phyloP scores from a whole-genome alignment of 495 filamentous ascomycete species.

The Aspergillus nidulans region DNA sequence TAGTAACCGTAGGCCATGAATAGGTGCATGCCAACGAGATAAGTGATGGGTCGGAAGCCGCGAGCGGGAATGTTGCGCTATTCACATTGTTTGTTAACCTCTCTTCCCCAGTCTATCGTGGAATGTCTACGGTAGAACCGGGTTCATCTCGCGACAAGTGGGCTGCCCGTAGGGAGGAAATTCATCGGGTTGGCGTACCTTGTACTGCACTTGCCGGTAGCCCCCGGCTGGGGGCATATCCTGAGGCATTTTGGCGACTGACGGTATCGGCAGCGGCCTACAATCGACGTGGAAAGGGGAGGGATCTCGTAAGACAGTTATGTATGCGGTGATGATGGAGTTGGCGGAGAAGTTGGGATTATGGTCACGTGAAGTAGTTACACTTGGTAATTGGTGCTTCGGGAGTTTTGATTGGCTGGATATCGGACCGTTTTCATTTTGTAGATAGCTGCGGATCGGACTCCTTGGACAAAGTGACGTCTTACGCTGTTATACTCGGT shows the following conservation, averaged over 20 bases:
- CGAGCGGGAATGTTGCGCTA: slow-evolving; percentile 90
- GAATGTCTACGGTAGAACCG: not conserved
- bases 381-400: slow-evolving; percentile 35
- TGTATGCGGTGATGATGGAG: slow-evolving; percentile 18
- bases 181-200: slow-evolving; percentile 50
- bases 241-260: slow-evolving; percentile 50
- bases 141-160: not conserved
- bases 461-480: too few relatives aligned
- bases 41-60: slow-evolving; percentile 77
- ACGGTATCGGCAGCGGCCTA: slow-evolving; percentile 17
- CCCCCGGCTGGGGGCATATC: slow-evolving; percentile 94
- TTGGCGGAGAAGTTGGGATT: slow-evolving; percentile 31
- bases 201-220: slow-evolving; percentile 94
- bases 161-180: not conserved
- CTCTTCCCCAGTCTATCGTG: not conserved
- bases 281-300: slow-evolving; percentile 23
- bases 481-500: too few relatives aligned
- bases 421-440: too few relatives aligned
- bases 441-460: too few relatives aligned
- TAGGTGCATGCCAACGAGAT: slow-evolving; percentile 66
- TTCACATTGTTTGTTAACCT: slow-evolving; percentile 9
- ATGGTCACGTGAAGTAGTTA: slow-evolving; percentile 30
- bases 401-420: slow-evolving; percentile 28
- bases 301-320: slow-evolving; percentile 11
- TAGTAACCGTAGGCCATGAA: slow-evolving; percentile 90